Evolutionary conservation across 2,329 filamentous ascomycete genomes (phyloP), one percentile per base, ranked within the genome.

Genomic region (Albifimbria verrucaria): DNA sequence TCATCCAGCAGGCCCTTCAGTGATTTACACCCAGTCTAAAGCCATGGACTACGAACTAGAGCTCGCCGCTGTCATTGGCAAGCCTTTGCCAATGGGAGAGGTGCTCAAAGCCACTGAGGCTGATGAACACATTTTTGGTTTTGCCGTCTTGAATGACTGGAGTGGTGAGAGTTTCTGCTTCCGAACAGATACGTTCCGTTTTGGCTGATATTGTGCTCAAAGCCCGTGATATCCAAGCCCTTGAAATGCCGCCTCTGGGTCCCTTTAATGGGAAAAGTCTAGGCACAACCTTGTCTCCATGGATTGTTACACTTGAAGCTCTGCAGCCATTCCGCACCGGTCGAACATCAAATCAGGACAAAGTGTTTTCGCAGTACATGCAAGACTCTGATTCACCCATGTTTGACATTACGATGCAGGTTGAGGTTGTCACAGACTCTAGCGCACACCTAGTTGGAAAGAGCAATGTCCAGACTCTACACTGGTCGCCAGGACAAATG

Each of bases 111-210:
- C 73, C 0, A 75, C 73, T 20, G 76, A 80, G 25, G 79, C 82
- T 0, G 74, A 81, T 7, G 73, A 81, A 1, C 80, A 86, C 57
- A 81, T 86, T 17, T 86, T 87, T 62, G 83, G 84, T 0, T 70
- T 85, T n/a, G 77, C 83, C 1, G 65, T 87, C 36, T 60, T 87
- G 12, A 87, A 87, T 56, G 83, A 87, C 56, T 87, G 83, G 83
- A 77, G 74, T 22, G 73, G 78, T 57, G 73, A 79, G 42, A 68
- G 73, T 10, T 66, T 64, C 52, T 65, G 71, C 52, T 2, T 15
- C 24, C 3, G 4, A 2, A 17, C 21, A 21, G 23, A 49, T n/a
- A 5, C 32, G 18, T 6, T 12, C 32, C 32, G 5, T 15, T 39
- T 4, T 39, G 32, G 58, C 1, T 50, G 7, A 20, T 9, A 25